These are phyloP conservation scores for Annulohypoxylon moriforme DNA, from an alignment of 495 filamentous ascomycete species.

Conservation along the genomic window DNA sequence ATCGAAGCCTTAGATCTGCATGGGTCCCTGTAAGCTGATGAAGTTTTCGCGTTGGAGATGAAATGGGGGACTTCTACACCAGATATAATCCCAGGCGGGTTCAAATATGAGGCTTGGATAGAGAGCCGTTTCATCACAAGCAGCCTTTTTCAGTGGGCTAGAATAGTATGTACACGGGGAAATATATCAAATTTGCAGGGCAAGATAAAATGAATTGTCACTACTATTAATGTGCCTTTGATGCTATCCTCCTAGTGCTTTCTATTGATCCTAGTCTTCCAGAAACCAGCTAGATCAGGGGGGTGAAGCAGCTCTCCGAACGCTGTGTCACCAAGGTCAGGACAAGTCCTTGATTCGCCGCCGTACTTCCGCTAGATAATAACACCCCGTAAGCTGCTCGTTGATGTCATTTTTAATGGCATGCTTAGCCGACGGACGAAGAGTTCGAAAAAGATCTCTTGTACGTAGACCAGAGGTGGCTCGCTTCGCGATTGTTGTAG, in stretches of 20 bases:
- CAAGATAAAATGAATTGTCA: background rate
- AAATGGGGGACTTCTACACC: background rate
- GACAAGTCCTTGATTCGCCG: slow-evolving; percentile 15
- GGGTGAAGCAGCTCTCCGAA: slow-evolving; percentile 28
- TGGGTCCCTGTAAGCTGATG: slow-evolving; percentile 8
- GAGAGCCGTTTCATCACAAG: background rate
- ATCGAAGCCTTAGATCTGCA: slow-evolving; percentile 40
- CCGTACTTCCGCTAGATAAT: slow-evolving; percentile 1
- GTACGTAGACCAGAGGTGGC: background rate
- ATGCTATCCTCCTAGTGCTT: background rate
- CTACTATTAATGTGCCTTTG: background rate
- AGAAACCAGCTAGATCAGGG: slow-evolving; percentile 10
- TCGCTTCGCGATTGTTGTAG: slow-evolving; percentile 4
- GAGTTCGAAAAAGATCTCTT: slow-evolving; percentile 4
- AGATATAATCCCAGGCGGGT: background rate
- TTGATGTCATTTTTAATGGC: slow-evolving; percentile 7
- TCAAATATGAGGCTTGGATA: background rate
- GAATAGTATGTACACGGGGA: background rate
- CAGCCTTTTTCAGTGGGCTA: background rate
- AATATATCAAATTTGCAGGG: background rate
- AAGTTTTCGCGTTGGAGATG: background rate
- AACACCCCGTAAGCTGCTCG: background rate
- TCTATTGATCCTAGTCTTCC: background rate
- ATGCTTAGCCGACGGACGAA: background rate
- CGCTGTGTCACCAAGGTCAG: slow-evolving; percentile 27